Conservation (phyloP, 1,139 yeast species). For the Pichia sp. region DNA sequence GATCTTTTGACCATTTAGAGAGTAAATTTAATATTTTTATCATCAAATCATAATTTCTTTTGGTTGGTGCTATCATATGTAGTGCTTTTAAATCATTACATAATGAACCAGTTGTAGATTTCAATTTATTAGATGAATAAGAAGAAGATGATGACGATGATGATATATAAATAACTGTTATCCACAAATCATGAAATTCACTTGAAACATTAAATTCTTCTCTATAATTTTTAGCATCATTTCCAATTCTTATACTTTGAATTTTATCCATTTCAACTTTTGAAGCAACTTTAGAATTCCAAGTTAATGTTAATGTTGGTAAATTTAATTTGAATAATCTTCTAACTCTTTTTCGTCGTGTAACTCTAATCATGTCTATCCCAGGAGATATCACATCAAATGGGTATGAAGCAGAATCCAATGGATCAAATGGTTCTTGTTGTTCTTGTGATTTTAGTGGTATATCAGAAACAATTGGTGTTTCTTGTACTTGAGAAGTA, state of each 20-base stretch:
- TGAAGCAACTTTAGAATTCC: constrained; percentile 12
- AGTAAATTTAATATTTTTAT: constrained; percentile 22
- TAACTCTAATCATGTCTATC: constrained; percentile 19
- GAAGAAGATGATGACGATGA: not conserved
- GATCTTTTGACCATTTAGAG: constrained; percentile 11
- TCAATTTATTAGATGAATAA: not conserved
- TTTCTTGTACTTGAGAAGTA: not conserved
- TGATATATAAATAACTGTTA: constrained; percentile 57
- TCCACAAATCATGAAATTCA: constrained; percentile 66
- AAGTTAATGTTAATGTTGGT: constrained; percentile 4
- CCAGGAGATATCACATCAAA: constrained; percentile 11
- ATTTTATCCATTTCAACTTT: constrained; percentile 26
- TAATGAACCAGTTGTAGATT: not conserved
- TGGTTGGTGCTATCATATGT: constrained; percentile 69
- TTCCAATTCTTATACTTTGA: constrained; percentile 57
- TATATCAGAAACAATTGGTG: not conserved
- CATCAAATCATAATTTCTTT: constrained; percentile 53
- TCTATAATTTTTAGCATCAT: constrained; percentile 72
- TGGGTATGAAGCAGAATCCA: constrained; percentile 9
- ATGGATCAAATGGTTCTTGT: constrained; percentile 6
- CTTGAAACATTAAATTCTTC: constrained; percentile 74
- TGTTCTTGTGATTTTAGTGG: not conserved
- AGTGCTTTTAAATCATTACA: constrained; percentile 36
- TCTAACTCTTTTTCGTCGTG: constrained; percentile 8
- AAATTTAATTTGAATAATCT: constrained; percentile 7